These are phyloP conservation scores for Corchorus capsularis DNA, from an alignment of 345 rosid genomes.

Conservation along the genomic window DNA sequence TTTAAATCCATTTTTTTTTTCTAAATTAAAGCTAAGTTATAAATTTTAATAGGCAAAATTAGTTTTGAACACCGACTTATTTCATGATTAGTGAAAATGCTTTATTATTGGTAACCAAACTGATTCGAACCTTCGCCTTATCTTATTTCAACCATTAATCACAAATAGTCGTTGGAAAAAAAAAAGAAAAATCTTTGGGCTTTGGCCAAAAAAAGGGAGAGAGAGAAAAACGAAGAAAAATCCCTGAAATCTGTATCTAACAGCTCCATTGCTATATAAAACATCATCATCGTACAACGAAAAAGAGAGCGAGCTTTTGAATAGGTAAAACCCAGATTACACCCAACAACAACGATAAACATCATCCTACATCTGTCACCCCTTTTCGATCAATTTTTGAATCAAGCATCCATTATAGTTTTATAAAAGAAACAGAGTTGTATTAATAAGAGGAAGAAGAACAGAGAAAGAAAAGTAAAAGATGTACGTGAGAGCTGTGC, in stretches of 20 bases:
- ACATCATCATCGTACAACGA: not conserved
- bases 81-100: not conserved
- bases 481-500: conserved; percentile 72
- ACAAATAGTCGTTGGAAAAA: not conserved
- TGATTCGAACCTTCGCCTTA: not conserved
- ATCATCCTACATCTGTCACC: not conserved
- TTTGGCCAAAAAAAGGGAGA: too few relatives aligned
- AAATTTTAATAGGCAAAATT: too few relatives aligned
- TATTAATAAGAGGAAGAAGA: not conserved
- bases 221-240: not conserved
- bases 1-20: too few relatives aligned
- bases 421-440: not conserved
- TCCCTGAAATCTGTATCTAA: not conserved
- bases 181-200: too few relatives aligned
- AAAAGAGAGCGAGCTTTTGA: not conserved
- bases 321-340: not conserved
- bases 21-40: too few relatives aligned
- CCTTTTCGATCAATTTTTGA: too few relatives aligned
- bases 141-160: not conserved
- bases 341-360: not conserved
- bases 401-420: too few relatives aligned
- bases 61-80: not conserved
- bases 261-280: not conserved
- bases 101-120: not conserved
- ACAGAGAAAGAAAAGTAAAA: not conserved